Conservation (phyloP, 2,329 filamentous ascomycete species). For the Xenoacremonium recifei region DNA sequence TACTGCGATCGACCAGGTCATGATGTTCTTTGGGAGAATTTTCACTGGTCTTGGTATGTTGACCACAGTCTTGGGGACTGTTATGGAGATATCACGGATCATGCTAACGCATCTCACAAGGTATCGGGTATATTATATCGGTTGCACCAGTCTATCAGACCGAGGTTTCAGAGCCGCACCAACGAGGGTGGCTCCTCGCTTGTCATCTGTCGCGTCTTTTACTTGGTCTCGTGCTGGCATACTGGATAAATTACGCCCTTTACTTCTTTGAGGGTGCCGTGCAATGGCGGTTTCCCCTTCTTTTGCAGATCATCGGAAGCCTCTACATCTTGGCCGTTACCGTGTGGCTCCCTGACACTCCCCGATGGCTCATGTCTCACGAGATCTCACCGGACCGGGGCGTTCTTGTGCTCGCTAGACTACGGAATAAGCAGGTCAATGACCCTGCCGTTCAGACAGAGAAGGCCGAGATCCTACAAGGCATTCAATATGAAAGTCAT, state of each 20-base stretch:
- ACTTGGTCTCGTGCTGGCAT: constrained; percentile 43
- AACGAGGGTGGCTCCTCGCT: background rate
- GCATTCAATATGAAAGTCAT: constrained; percentile 17
- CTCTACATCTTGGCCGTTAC: constrained; percentile 38
- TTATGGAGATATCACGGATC: no score
- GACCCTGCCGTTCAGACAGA: constrained; percentile 21
- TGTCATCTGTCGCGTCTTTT: constrained; percentile 48
- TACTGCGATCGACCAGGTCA: background rate
- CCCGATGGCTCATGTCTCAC: constrained; percentile 41
- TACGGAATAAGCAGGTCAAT: constrained; percentile 24
- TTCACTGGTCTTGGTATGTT: background rate
- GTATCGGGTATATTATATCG: background rate
- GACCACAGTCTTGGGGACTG: no score
- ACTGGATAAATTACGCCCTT: constrained; percentile 46
- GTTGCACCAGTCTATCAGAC: background rate
- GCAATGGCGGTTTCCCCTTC: constrained; percentile 41
- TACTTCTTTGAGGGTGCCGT: constrained; percentile 29
- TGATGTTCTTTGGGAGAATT: background rate
- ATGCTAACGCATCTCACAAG: no score
- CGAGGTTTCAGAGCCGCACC: background rate
- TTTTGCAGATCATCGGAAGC: constrained; percentile 40
- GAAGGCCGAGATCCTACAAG: constrained; percentile 31
- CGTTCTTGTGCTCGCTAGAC: constrained; percentile 36
- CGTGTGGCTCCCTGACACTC: constrained; percentile 40
- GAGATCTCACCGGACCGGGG: constrained; percentile 36